These are phyloP conservation scores for Candida coquimbonensis DNA, from an alignment of 805 yeast genomes.

Conservation along the genomic window DNA sequence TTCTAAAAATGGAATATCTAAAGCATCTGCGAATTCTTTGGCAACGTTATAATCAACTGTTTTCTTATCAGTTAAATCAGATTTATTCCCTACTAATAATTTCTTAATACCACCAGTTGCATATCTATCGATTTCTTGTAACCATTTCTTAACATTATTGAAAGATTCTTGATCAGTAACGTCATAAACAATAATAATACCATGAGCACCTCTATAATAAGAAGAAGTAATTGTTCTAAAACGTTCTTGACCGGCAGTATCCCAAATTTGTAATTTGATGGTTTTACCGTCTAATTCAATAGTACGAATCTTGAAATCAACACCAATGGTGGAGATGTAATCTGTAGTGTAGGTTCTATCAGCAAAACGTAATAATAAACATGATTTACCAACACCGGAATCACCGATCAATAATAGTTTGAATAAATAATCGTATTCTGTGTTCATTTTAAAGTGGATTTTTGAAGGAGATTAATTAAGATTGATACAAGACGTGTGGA, in stretches of 20 bases:
- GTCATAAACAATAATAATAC: conserved; percentile 95
- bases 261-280: conserved; percentile 98
- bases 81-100: conserved; percentile 92
- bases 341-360: conserved; percentile 97
- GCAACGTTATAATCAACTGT: conserved; percentile 95
- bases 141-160: conserved; percentile 96
- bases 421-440: conserved; percentile 96
- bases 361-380: conserved; percentile 89
- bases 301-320: conserved; percentile 85
- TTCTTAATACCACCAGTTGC: conserved; percentile 98
- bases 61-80: conserved; percentile 88
- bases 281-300: conserved; percentile 95
- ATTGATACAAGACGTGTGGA: background rate
- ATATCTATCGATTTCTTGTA: conserved; percentile 96
- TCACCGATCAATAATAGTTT: conserved; percentile 94
- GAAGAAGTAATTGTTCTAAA: conserved; percentile 97
- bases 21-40: conserved; percentile 93
- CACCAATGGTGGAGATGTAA: conserved; percentile 96
- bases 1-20: conserved; percentile 91
- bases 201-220: conserved; percentile 97
- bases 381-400: conserved; percentile 97
- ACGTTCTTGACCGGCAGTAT: conserved; percentile 98
- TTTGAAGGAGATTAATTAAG: too few relatives aligned
- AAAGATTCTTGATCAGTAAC: conserved; percentile 96
- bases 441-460: conserved; percentile 48